A percentile compares a stretch with the other conserved stretches of the same genome.
Conservation (phyloP, 169 alveolate species). For the Cryptosporidium ubiquitum region DNA sequence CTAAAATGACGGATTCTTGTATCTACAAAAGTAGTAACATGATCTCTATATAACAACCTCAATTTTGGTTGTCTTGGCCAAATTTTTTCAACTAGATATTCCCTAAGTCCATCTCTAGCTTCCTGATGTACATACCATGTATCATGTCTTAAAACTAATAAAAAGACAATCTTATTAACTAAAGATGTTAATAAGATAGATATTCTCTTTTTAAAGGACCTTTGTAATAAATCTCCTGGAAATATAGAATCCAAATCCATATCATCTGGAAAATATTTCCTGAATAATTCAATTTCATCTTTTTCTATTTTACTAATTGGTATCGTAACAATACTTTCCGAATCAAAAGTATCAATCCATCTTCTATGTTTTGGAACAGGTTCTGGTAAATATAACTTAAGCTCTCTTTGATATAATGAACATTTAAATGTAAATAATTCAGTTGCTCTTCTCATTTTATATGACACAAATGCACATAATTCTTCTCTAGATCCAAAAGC, state of each 20-base stretch:
- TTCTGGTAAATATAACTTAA: slow-evolving; percentile 59
- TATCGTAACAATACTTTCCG: slow-evolving; percentile 67
- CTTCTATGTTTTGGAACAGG: slow-evolving; percentile 75
- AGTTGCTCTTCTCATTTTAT: slow-evolving; percentile 73
- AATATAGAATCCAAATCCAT: slow-evolving; percentile 62
- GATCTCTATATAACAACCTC: slow-evolving; percentile 62
- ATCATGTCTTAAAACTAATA: slow-evolving; percentile 50
- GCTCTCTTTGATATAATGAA: slow-evolving; percentile 67
- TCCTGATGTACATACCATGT: slow-evolving; percentile 75
- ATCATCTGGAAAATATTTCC: slow-evolving; percentile 42
- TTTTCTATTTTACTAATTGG: slow-evolving; percentile 68
- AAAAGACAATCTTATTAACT: slow-evolving; percentile 62
- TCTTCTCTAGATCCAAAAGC: slow-evolving; percentile 64
- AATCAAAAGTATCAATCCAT: slow-evolving; percentile 73
- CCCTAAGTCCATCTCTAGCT: slow-evolving; percentile 72
- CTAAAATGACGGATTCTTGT: slow-evolving; percentile 72
- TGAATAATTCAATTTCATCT: slow-evolving; percentile 56
- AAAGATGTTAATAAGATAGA: slow-evolving; percentile 54
- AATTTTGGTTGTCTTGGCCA: slow-evolving; percentile 73
- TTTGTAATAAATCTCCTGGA: slow-evolving; percentile 60
- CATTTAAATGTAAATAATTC: slow-evolving; percentile 68
- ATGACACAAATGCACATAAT: slow-evolving; percentile 71
- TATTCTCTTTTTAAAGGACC: slow-evolving; percentile 69
- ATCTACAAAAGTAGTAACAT: slow-evolving; percentile 68
- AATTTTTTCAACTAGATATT: slow-evolving; percentile 46